Conservation (phyloP, 139 green algal genomes). For the Tetraselmis chui region DNA sequence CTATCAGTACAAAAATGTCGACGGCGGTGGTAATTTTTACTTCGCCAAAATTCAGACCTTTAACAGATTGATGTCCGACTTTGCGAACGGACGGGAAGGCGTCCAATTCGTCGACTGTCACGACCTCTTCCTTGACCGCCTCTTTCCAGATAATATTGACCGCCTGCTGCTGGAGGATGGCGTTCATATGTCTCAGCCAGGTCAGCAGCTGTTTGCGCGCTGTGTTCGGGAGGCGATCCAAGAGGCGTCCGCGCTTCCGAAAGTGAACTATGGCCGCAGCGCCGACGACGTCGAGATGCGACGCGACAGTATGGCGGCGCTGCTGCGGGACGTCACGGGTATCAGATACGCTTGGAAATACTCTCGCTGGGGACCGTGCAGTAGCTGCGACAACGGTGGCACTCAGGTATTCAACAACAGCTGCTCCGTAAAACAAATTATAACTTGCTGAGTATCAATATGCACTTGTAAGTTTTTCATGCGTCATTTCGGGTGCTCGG, state of each 20-base stretch:
- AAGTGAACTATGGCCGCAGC: neutral
- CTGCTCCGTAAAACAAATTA: too few species aligned
- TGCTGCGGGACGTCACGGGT: neutral
- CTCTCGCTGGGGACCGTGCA: neutral
- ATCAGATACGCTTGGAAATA: neutral
- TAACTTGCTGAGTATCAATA: too few species aligned
- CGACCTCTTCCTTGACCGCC: neutral
- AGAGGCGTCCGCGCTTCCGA: neutral
- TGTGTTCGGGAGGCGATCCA: neutral
- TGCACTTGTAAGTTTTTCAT: too few species aligned
- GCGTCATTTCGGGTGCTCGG: too few species aligned
- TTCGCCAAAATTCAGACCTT: neutral
- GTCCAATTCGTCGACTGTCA: neutral
- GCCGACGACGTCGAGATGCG: neutral
- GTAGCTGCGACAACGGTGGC: neutral
- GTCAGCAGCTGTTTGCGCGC: neutral
- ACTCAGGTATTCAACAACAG: neutral
- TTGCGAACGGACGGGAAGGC: neutral
- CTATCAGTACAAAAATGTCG: neutral
- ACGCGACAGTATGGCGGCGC: neutral
- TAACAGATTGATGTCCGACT: neutral
- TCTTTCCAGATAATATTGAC: neutral
- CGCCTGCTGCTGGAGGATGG: neutral
- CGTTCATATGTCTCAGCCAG: neutral
- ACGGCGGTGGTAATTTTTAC: neutral